A percentile compares a stretch with the other conserved stretches of the same genome.
phyloP scores from a whole-genome alignment of 2,329 filamentous ascomycete species.

The Trichoderma sp. region DNA sequence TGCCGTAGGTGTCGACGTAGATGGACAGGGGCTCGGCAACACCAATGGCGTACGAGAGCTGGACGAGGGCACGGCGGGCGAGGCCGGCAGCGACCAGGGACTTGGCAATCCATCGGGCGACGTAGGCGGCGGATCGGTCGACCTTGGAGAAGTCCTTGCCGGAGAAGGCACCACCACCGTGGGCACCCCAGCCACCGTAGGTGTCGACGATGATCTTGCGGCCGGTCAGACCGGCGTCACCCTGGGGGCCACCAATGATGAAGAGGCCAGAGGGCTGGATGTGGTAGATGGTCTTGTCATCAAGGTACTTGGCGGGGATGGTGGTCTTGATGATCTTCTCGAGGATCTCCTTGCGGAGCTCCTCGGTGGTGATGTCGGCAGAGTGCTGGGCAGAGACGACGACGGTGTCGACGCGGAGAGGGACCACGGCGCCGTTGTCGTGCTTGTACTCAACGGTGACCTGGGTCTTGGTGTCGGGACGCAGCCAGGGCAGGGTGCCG shows the following conservation, averaged over 20 bases:
- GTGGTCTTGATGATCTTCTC: conserved; percentile 97
- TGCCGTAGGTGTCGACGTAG: conserved; percentile 97
- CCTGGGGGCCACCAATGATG: conserved; percentile 98
- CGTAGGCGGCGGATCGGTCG: conserved; percentile 96
- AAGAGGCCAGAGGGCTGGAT: conserved; percentile 98
- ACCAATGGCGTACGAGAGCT: conserved; percentile 99
- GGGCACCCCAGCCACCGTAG: conserved; percentile 99
- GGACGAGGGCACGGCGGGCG: conserved; percentile 88
- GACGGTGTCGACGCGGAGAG: conserved; percentile 90
- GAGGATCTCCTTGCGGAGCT: conserved; percentile 90
- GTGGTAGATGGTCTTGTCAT: conserved; percentile 94
- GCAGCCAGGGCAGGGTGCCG: conserved; percentile 87
- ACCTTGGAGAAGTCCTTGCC: conserved; percentile 99
- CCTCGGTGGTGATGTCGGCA: conserved; percentile 83
- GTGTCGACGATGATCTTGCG: conserved; percentile 99
- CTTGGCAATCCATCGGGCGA: conserved; percentile 98
- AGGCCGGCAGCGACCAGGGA: conserved; percentile 88
- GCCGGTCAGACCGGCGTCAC: conserved; percentile 96
- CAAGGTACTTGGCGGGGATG: conserved; percentile 89
- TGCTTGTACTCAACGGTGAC: conserved; percentile 99
- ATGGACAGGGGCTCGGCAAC: conserved; percentile 96
- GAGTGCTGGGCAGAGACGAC: conserved; percentile 96
- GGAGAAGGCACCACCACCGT: conserved; percentile 99
- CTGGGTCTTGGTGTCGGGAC: conserved; percentile 99
- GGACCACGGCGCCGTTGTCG: conserved; percentile 90